phyloP scores from a whole-genome alignment of 2,329 filamentous ascomycete genomes.

The Aspergillus sclerotialis region DNA sequence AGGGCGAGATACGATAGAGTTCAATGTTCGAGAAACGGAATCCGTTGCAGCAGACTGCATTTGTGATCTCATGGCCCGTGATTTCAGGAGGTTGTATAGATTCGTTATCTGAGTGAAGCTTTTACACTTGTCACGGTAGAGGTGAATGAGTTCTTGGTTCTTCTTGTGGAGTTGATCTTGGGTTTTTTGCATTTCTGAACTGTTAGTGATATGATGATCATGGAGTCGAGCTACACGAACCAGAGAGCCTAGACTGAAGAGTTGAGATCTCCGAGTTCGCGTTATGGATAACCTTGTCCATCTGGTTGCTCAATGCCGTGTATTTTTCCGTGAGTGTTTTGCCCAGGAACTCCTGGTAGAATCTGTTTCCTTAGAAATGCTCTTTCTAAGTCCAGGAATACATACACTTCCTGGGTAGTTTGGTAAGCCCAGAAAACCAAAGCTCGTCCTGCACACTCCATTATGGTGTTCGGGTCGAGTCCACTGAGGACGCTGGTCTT shows the following conservation, averaged over 20 bases:
- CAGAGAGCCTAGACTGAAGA: constrained; percentile 58
- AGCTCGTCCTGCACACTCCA: constrained; percentile 77
- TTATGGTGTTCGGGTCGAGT: constrained; percentile 69
- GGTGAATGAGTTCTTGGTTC: constrained; percentile 62
- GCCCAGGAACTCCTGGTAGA: constrained; percentile 69
- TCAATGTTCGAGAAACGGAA: constrained; percentile 41
- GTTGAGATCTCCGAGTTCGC: constrained; percentile 65
- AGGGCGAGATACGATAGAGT: constrained; percentile 23
- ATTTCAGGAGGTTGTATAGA: constrained; percentile 51
- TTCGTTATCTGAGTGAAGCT: constrained; percentile 62
- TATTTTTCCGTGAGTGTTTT: constrained; percentile 70
- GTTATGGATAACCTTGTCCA: constrained; percentile 68
- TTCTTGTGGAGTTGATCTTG: constrained; percentile 60
- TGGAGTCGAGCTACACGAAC: constrained; percentile 47
- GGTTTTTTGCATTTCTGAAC: constrained; percentile 51
- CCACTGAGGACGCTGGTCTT: constrained; percentile 82
- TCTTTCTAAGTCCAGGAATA: too few relatives aligned
- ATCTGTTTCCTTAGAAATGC: constrained; percentile 41
- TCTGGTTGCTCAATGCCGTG: constrained; percentile 53
- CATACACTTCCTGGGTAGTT: constrained; percentile 72
- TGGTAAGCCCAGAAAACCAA: constrained; percentile 85
- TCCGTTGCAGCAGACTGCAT: constrained; percentile 51
- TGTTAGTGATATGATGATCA: too few relatives aligned
- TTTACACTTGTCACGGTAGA: constrained; percentile 63
- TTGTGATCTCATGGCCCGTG: constrained; percentile 47